These are phyloP conservation scores for Nemania sp. DNA, from an alignment of 2,329 filamentous ascomycete genomes.

Conservation along the genomic window DNA sequence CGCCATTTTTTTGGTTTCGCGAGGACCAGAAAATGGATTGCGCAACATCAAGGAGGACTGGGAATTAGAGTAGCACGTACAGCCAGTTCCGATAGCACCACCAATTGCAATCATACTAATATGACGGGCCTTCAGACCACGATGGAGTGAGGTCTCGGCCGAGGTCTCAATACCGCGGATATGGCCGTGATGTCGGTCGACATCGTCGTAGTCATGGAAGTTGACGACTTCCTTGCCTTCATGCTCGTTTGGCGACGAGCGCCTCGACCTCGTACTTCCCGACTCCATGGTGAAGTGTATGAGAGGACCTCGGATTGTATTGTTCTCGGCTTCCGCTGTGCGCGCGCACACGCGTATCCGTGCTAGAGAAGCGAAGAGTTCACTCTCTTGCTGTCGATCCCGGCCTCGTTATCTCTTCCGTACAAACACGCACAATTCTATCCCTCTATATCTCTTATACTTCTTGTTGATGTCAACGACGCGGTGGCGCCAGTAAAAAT, in stretches of 20 bases:
- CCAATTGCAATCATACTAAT: conserved; percentile 70
- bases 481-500: too few relatives aligned
- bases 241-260: conserved; percentile 35
- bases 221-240: conserved; percentile 37
- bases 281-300: conserved; percentile 29
- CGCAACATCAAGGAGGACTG: background rate
- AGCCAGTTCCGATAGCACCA: conserved; percentile 73
- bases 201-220: conserved; percentile 34
- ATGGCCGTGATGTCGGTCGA: conserved; percentile 34
- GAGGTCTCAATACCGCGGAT: conserved; percentile 55
- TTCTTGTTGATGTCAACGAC: too few relatives aligned
- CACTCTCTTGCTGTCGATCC: too few relatives aligned
- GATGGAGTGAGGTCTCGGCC: conserved; percentile 52
- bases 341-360: too few relatives aligned
- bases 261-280: conserved; percentile 34
- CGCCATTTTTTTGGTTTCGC: background rate
- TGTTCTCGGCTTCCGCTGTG: background rate
- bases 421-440: too few relatives aligned
- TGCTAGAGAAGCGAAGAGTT: too few relatives aligned
- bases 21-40: background rate
- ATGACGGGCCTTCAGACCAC: conserved; percentile 58
- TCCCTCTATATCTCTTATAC: too few relatives aligned
- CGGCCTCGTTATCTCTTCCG: too few relatives aligned
- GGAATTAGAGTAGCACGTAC: conserved; percentile 5
- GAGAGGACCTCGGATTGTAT: background rate